Conservation (phyloP, 129 eudicot species). For the Helichrysum umbraculigerum region DNA sequence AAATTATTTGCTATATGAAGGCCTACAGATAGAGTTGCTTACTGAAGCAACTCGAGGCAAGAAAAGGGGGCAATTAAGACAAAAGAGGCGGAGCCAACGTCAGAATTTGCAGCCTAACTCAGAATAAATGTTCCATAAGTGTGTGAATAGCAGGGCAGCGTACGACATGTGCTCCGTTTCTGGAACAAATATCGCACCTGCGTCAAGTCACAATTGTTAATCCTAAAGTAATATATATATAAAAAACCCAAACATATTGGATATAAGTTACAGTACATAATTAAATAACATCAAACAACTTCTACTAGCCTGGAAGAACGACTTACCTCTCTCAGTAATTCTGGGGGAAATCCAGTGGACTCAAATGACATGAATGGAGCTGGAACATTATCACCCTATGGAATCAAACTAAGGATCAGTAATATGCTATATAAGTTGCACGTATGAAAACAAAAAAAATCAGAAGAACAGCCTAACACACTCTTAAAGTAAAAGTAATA, state of each 20-base stretch:
- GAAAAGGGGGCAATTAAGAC: constrained; percentile 76
- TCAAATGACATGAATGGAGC: constrained; percentile 95
- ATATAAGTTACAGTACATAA: neutral
- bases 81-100: constrained; percentile 71
- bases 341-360: constrained; percentile 85
- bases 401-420: constrained; percentile 19
- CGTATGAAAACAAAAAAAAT: neutral
- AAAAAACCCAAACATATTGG: neutral
- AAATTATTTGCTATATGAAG: constrained; percentile 34
- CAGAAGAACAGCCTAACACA: too few species aligned
- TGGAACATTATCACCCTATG: constrained; percentile 92
- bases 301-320: constrained; percentile 2
- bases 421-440: neutral
- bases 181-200: constrained; percentile 99
- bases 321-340: constrained; percentile 85
- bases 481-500: too few species aligned
- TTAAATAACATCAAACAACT: neutral
- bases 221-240: constrained; percentile 33
- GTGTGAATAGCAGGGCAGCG: constrained; percentile 92
- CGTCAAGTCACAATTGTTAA: constrained; percentile 69
- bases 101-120: constrained; percentile 87
- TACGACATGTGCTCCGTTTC: constrained; percentile 99
- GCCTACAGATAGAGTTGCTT: constrained; percentile 76
- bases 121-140: constrained; percentile 57
- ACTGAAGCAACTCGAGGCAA: constrained; percentile 98